Conservation (phyloP, 1,284 basidiomycete species). For the Marasmius fiardii region DNA sequence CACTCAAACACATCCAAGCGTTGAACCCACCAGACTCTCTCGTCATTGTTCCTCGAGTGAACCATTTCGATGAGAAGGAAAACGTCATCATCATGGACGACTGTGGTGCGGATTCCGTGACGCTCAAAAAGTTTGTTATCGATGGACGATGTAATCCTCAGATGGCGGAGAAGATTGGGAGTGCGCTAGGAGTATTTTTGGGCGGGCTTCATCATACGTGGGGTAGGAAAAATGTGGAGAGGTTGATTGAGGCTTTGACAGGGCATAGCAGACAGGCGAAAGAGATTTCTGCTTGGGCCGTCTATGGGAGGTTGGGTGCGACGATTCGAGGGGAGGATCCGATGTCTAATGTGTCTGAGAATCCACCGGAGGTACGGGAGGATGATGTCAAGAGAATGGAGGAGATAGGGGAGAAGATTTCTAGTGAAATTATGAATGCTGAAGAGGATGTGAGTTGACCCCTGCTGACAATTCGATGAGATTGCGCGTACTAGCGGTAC, state of each 20-base stretch:
- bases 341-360: slow-evolving; percentile 33
- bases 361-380: slow-evolving; percentile 34
- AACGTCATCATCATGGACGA: slow-evolving; percentile 62
- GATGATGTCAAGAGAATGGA: slow-evolving; percentile 34
- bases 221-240: slow-evolving; percentile 26
- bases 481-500: too few relatives aligned
- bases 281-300: slow-evolving; percentile 33
- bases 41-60: slow-evolving; percentile 45
- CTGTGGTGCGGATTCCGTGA: slow-evolving; percentile 36
- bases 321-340: slow-evolving; percentile 36
- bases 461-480: too few relatives aligned
- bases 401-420: slow-evolving; percentile 31
- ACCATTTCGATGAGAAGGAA: slow-evolving; percentile 43
- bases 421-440: slow-evolving; percentile 31
- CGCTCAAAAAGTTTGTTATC: slow-evolving; percentile 48
- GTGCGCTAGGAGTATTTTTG: slow-evolving; percentile 48
- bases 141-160: slow-evolving; percentile 28
- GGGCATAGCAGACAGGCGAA: slow-evolving; percentile 40
- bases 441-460: slow-evolving; percentile 27
- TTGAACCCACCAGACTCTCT: slow-evolving; percentile 30
- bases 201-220: slow-evolving; percentile 39
- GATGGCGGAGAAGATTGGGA: slow-evolving; percentile 43
- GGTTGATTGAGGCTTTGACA: slow-evolving; percentile 33
- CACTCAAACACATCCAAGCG: slow-evolving; percentile 36
- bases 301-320: slow-evolving; percentile 30